Percentiles rank a stretch among this genome's conserved stretches.
Conservation (phyloP, 2,329 filamentous ascomycete species). For the Bertia moriformis region DNA sequence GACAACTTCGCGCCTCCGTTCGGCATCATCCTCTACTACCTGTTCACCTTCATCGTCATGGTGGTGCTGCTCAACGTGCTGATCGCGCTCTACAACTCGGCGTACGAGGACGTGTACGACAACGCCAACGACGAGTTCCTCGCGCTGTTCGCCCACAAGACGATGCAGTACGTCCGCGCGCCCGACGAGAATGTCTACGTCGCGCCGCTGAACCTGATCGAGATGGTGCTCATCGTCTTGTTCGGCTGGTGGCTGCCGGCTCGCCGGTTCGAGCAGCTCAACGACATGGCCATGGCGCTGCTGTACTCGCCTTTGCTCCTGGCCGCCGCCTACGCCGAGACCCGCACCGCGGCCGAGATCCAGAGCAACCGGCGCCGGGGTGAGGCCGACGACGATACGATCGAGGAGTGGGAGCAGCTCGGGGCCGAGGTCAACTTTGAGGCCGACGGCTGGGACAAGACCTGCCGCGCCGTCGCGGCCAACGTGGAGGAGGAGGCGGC, state of each 20-base stretch:
- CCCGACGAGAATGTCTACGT: slow-evolving; percentile 98
- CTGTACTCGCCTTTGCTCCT: slow-evolving; percentile 76
- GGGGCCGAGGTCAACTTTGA: slow-evolving; percentile 62
- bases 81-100: slow-evolving; percentile 91
- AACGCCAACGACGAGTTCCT: slow-evolving; percentile 93
- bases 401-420: slow-evolving; percentile 89
- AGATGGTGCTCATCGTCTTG: slow-evolving; percentile 64
- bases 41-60: slow-evolving; percentile 96
- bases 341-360: slow-evolving; percentile 49
- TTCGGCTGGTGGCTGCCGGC: slow-evolving; percentile 94
- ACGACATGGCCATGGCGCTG: slow-evolving; percentile 74
- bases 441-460: slow-evolving; percentile 71
- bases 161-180: slow-evolving; percentile 89
- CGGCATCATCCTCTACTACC: slow-evolving; percentile 87
- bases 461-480: slow-evolving; percentile 59
- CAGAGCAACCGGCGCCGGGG: slow-evolving; percentile 61
- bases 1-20: slow-evolving; percentile 86
- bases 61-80: slow-evolving; percentile 86
- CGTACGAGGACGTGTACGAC: slow-evolving; percentile 86
- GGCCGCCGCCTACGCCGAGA: slow-evolving; percentile 62
- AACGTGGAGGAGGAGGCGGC: slow-evolving; percentile 70
- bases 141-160: slow-evolving; percentile 83
- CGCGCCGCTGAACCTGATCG: slow-evolving; percentile 83
- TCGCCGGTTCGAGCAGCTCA: slow-evolving; percentile 60
- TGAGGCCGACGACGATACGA: slow-evolving; percentile 75